phyloP scores from a whole-genome alignment of 768 basidiomycete species.

The Hemileccinum rubropunctum region DNA sequence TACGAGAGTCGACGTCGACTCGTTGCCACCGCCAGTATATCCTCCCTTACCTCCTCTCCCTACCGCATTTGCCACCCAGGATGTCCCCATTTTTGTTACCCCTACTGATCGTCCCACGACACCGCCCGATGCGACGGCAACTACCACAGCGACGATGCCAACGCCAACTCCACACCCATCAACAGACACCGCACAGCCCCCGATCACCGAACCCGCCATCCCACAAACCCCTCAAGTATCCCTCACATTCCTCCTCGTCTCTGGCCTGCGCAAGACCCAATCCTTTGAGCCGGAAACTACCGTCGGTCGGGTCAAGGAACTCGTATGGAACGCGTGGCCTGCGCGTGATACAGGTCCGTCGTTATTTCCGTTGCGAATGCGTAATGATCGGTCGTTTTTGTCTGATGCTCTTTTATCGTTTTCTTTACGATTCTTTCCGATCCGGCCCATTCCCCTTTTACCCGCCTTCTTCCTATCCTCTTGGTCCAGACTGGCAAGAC shows the following conservation, averaged over 20 bases:
- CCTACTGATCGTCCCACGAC: not conserved
- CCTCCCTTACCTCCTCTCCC: constrained; percentile 25
- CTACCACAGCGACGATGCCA: not conserved
- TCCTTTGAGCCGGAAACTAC: constrained; percentile 73
- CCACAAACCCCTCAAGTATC: constrained; percentile 64
- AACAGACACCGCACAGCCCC: constrained; percentile 3
- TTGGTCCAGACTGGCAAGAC: constrained; percentile 66
- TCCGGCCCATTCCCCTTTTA: not conserved
- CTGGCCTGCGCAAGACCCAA: constrained; percentile 67
- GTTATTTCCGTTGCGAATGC: constrained; percentile 8
- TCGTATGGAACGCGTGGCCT: constrained; percentile 83
- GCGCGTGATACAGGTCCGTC: constrained; percentile 43
- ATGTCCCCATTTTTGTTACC: not conserved
- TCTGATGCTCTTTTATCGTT: constrained; percentile 1
- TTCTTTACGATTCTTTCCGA: not conserved
- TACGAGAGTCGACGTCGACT: constrained; percentile 47
- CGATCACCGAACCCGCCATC: constrained; percentile 21
- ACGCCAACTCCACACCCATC: constrained; percentile 6
- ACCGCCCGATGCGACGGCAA: not conserved
- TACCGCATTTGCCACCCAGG: constrained; percentile 5
- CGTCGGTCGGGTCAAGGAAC: constrained; percentile 76
- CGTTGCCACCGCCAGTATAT: constrained; percentile 15
- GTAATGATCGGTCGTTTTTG: constrained; percentile 13
- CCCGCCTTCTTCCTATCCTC: not conserved
- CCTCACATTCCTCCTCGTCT: constrained; percentile 71